Percentiles rank a stretch among this genome's conserved stretches.
Evolutionary conservation across 2,329 filamentous ascomycete species (phyloP).

Genomic region (Fusarium poae): DNA sequence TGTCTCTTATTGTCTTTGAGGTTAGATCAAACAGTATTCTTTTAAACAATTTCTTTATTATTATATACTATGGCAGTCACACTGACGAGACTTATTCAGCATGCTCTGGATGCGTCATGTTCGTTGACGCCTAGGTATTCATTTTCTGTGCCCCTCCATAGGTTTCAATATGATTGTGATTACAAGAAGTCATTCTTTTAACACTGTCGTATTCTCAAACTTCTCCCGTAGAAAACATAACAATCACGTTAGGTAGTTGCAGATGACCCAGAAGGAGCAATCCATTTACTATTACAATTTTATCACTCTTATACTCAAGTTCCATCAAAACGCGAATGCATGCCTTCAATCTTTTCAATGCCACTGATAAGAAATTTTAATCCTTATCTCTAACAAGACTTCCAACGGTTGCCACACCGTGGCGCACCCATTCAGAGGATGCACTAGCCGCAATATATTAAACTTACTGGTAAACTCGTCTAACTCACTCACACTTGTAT

Average conservation of each 20-base stretch:
- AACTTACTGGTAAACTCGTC: conserved; percentile 33
- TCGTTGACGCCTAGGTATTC: conserved; percentile 37
- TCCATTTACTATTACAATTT: not conserved
- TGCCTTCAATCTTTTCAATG: not conserved
- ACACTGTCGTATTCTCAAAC: not conserved
- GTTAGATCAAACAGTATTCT: not conserved
- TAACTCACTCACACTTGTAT: conserved; percentile 17
- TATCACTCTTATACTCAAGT: not conserved
- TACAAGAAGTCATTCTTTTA: not conserved
- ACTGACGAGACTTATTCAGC: not conserved
- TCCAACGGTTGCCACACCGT: conserved; percentile 21
- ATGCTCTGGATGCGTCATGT: conserved; percentile 40
- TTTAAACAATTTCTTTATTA: not conserved
- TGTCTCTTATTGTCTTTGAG: not conserved
- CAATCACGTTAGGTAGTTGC: not conserved
- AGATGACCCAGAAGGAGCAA: not conserved
- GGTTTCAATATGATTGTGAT: not conserved
- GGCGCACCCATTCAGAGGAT: conserved; percentile 24
- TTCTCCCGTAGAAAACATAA: not conserved
- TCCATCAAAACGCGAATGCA: not conserved
- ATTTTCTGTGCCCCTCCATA: conserved; percentile 7
- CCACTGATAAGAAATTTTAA: conserved; percentile 34
- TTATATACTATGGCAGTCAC: not conserved
- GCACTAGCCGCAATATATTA: conserved; percentile 33
- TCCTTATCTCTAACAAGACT: conserved; percentile 28